A percentile compares a stretch with the other conserved stretches of the same genome.
Evolutionary conservation across 176 grass and related monocot genomes (phyloP).

Genomic region (Carex cristatella): DNA sequence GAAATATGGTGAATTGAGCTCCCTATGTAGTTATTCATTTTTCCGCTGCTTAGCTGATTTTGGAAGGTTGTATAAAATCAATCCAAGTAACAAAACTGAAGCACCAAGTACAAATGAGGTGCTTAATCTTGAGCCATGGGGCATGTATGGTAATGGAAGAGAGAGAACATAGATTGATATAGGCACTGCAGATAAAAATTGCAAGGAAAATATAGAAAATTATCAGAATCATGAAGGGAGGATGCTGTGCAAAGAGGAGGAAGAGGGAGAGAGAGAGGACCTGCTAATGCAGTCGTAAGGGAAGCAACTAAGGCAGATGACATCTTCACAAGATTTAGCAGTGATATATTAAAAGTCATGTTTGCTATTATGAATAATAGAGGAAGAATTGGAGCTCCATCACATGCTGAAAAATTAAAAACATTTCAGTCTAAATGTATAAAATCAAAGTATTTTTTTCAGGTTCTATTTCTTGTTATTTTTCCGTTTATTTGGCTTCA

Average conservation of each 20-base stretch:
- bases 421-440: background rate
- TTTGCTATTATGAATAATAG: conserved; percentile 70
- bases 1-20: background rate
- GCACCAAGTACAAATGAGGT: conserved; percentile 48
- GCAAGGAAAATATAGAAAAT: background rate
- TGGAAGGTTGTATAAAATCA: conserved; percentile 73
- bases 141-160: conserved; percentile 76
- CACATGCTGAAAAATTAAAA: conserved; percentile 51
- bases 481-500: background rate
- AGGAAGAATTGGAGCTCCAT: conserved; percentile 80
- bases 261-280: conserved; percentile 25
- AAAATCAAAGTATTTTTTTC: background rate
- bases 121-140: conserved; percentile 46
- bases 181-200: conserved; percentile 48
- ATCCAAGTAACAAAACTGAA: conserved; percentile 43
- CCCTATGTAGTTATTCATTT: conserved; percentile 30
- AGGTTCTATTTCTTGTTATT: background rate
- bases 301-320: conserved; percentile 88
- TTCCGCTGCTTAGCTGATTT: conserved; percentile 37
- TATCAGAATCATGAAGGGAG: conserved; percentile 1
- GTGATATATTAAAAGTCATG: conserved; percentile 88
- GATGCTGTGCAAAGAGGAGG: background rate
- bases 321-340: conserved; percentile 92
- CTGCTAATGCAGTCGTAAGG: conserved; percentile 73
- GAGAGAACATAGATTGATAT: conserved; percentile 81